Conservation (phyloP, 2,329 filamentous ascomycete species). For the Fusarium nurragi region DNA sequence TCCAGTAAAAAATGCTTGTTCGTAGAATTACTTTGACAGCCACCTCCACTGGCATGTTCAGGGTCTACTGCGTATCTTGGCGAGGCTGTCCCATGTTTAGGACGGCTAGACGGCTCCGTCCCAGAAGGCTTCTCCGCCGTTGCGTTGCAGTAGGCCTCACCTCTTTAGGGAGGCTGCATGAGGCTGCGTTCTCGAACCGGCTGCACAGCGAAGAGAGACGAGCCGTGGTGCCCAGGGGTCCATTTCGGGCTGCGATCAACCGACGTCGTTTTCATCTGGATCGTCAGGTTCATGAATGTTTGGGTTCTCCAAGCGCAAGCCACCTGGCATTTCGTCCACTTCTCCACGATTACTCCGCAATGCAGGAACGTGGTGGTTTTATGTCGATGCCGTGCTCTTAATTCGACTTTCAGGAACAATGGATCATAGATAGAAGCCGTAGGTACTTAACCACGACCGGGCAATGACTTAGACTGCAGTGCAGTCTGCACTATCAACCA, state of each 20-base stretch:
- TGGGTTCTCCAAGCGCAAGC: constrained; percentile 6
- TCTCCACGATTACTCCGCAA: not conserved
- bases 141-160: constrained; percentile 4
- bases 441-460: not conserved
- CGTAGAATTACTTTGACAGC: too few species aligned
- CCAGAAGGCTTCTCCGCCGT: not conserved
- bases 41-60: too few species aligned
- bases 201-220: too few species aligned
- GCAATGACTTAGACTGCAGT: not conserved
- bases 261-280: not conserved
- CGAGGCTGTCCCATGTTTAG: constrained; percentile 8
- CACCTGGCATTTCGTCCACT: not conserved
- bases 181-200: constrained; percentile 30
- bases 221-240: not conserved
- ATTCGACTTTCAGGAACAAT: not conserved
- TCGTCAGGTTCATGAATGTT: constrained; percentile 9
- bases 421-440: too few species aligned
- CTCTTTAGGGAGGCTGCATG: not conserved
- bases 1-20: too few species aligned
- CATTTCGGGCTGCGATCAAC: not conserved
- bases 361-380: constrained; percentile 1
- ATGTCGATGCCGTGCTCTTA: not conserved
- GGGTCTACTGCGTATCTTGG: not conserved
- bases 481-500: constrained; percentile 1
- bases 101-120: not conserved